Evolutionary conservation across 345 rosid genomes (phyloP).

Genomic region (Angophora floribunda): DNA sequence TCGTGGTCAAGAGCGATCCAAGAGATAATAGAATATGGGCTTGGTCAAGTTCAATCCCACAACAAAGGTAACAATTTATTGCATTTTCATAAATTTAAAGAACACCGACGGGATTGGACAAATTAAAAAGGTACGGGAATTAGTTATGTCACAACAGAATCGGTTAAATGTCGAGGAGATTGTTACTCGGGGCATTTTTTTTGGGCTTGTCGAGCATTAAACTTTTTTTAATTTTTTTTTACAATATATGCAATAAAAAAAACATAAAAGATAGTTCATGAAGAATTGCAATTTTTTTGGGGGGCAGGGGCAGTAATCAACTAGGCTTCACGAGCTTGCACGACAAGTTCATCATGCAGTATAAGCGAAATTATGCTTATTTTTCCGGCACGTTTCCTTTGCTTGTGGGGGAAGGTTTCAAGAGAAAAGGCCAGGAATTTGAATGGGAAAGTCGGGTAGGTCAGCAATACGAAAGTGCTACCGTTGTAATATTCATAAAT

Average conservation of each 20-base stretch:
- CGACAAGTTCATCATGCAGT: neutral
- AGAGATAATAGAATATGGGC: neutral
- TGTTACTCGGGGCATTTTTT: neutral
- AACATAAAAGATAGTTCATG: neutral
- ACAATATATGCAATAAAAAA: rapidly evolving
- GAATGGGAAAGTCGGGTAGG: neutral
- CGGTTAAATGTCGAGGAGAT: neutral
- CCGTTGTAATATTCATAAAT: neutral
- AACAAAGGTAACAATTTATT: neutral
- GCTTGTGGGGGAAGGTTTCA: neutral
- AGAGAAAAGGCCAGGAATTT: neutral
- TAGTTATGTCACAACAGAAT: rapidly evolving
- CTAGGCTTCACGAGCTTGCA: neutral
- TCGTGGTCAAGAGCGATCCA: neutral
- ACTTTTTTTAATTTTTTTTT: rapidly evolving
- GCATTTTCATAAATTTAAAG: neutral
- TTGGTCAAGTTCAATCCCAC: neutral
- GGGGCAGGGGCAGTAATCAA: neutral
- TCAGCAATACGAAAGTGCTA: neutral
- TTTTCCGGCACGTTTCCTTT: neutral
- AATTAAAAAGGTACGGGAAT: neutral
- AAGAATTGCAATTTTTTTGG: neutral
- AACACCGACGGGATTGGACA: neutral
- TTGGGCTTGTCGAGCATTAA: neutral
- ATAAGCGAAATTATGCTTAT: neutral